Percentiles rank a stretch among this genome's conserved stretches.
Conservation (phyloP, 805 yeast species). For the Priceomyces castillae region DNA sequence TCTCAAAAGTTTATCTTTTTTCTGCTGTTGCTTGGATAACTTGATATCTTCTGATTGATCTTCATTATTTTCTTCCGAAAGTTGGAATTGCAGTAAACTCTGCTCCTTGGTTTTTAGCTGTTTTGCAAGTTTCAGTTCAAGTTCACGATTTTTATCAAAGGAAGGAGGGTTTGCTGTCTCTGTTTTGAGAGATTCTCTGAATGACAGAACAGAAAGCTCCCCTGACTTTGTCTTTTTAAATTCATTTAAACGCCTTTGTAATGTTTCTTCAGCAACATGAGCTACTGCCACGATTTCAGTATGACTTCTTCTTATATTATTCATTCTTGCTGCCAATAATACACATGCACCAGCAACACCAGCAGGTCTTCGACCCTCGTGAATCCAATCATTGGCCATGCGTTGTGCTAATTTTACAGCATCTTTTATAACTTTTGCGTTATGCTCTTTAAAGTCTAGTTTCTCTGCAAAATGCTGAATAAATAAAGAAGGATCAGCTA, state of each 20-base stretch:
- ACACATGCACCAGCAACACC: slow-evolving; percentile 98
- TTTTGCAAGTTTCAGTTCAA: slow-evolving; percentile 42
- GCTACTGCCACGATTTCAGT: slow-evolving; percentile 93
- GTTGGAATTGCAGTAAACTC: slow-evolving; percentile 20
- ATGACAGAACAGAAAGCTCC: slow-evolving; percentile 65
- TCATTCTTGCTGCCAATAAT: slow-evolving; percentile 93
- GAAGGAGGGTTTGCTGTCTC: slow-evolving; percentile 79
- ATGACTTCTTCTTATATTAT: slow-evolving; percentile 87
- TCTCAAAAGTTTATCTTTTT: slow-evolving; percentile 18
- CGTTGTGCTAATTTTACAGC: slow-evolving; percentile 84
- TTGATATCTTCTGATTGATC: slow-evolving; percentile 6
- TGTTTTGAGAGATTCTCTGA: slow-evolving; percentile 51
- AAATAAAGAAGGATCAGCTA: slow-evolving; percentile 91
- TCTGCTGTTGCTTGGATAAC: slow-evolving; percentile 11
- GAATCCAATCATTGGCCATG: slow-evolving; percentile 94
- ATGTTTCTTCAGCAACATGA: slow-evolving; percentile 90
- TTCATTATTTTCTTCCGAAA: slow-evolving; percentile 9
- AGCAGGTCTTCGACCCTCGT: slow-evolving; percentile 96
- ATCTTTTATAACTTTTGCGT: slow-evolving; percentile 75
- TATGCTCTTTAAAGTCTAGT: slow-evolving; percentile 73
- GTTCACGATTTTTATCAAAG: slow-evolving; percentile 56
- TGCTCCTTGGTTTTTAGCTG: slow-evolving; percentile 22
- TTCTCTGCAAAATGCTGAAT: slow-evolving; percentile 92
- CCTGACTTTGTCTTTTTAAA: slow-evolving; percentile 79
- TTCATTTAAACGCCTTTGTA: slow-evolving; percentile 86